A percentile compares a stretch with the other conserved stretches of the same genome.
Conservation (phyloP, 1,284 basidiomycete species). For the Wolfiporia cocos region DNA sequence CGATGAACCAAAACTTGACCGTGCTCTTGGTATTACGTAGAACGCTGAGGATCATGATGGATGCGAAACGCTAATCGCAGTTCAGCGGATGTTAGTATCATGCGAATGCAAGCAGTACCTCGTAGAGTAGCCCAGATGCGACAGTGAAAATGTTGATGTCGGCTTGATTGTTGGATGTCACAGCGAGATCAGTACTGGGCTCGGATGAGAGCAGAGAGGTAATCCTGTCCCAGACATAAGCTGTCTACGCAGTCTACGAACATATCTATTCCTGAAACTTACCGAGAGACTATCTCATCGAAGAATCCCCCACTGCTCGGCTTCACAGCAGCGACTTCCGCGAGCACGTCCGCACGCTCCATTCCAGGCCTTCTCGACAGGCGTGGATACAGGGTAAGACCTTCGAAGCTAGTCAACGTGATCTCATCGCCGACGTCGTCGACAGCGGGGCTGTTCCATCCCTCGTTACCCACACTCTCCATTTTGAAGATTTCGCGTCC, state of each 20-base stretch:
- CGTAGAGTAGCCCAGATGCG: slow-evolving; percentile 93
- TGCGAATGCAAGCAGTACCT: slow-evolving; percentile 44
- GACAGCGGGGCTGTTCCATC: slow-evolving; percentile 74
- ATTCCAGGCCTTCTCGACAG: slow-evolving; percentile 69
- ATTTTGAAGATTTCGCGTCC: slow-evolving; percentile 80
- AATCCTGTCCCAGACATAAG: too few relatives aligned
- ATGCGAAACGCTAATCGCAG: slow-evolving; percentile 81
- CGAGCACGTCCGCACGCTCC: slow-evolving; percentile 77
- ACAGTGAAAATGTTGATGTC: slow-evolving; percentile 99
- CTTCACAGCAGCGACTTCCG: slow-evolving; percentile 21
- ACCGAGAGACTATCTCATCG: slow-evolving; percentile 46
- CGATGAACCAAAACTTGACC: slow-evolving; percentile 99
- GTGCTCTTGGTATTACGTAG: slow-evolving; percentile 87
- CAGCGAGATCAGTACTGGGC: slow-evolving; percentile 13
- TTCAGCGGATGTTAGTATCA: slow-evolving; percentile 2
- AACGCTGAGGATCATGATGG: slow-evolving; percentile 97
- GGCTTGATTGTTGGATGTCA: slow-evolving; percentile 46
- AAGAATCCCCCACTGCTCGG: slow-evolving; percentile 33
- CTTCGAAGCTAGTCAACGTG: slow-evolving; percentile 82
- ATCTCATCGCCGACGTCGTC: slow-evolving; percentile 64
- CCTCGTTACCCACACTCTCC: slow-evolving; percentile 78
- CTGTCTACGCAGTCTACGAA: too few relatives aligned
- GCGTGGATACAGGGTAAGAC: slow-evolving; percentile 83
- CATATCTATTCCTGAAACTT: too few relatives aligned
- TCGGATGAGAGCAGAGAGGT: slow-evolving; percentile 40